These are phyloP conservation scores for Naematelia aurantialba DNA, from an alignment of 768 basidiomycete species.

Conservation along the genomic window DNA sequence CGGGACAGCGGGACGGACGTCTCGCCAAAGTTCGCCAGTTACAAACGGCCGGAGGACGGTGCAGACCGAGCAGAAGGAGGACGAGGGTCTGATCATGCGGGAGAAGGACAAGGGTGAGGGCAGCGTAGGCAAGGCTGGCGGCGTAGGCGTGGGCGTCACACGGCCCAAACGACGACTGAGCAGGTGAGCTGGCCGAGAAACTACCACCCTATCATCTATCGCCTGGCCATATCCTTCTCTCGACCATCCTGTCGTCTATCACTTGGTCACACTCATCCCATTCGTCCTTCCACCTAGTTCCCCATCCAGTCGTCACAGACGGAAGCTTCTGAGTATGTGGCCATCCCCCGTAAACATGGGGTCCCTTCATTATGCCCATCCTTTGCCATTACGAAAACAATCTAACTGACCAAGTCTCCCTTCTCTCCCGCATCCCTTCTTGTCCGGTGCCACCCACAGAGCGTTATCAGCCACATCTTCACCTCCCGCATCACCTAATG, in stretches of 20 bases:
- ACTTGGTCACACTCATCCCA: no score
- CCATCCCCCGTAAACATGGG: no score
- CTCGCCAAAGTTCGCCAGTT: neutral
- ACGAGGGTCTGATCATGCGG: conserved; percentile 27
- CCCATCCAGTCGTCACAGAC: no score
- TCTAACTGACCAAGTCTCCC: conserved; percentile 41
- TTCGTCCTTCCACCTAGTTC: no score
- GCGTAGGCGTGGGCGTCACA: conserved; percentile 33
- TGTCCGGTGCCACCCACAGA: conserved; percentile 20
- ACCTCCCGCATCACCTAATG: conserved; percentile 30
- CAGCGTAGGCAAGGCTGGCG: conserved; percentile 34
- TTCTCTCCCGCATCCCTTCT: conserved; percentile 35
- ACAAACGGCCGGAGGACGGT: conserved; percentile 7
- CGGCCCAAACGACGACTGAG: conserved; percentile 36
- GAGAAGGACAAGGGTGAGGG: conserved; percentile 16
- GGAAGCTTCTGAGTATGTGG: no score
- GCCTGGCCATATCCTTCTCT: neutral
- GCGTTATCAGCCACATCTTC: conserved; percentile 26
- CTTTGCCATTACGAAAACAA: neutral
- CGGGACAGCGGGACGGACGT: neutral
- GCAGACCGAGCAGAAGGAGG: conserved; percentile 13
- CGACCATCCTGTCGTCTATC: no score
- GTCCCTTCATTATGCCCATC: no score
- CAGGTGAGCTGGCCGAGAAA: conserved; percentile 27
- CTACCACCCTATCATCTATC: conserved; percentile 1